phyloP scores from a whole-genome alignment of 2,329 filamentous ascomycete species.

The Boeremia exigua region DNA sequence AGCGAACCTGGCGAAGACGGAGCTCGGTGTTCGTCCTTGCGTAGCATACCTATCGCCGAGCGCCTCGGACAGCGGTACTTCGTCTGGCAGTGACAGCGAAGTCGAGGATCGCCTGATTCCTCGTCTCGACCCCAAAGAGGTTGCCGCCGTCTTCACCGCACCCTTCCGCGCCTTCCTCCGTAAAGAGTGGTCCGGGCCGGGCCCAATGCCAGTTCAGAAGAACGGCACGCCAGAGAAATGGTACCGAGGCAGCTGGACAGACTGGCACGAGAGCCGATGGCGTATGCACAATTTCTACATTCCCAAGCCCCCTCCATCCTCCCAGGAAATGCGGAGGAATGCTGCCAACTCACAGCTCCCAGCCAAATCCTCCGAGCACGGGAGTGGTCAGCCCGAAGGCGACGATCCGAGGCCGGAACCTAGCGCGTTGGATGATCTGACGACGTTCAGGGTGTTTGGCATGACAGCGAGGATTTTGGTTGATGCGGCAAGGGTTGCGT shows the following conservation, averaged over 20 bases:
- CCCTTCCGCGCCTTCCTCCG: conserved; percentile 84
- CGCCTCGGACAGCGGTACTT: background rate
- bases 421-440: conserved; percentile 48
- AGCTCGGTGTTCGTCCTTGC: conserved; percentile 58
- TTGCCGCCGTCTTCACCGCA: conserved; percentile 91
- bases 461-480: conserved; percentile 93
- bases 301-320: conserved; percentile 53
- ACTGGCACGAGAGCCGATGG: conserved; percentile 82
- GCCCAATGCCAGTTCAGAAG: conserved; percentile 49
- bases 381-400: conserved; percentile 17
- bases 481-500: conserved; percentile 85
- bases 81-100: conserved; percentile 1
- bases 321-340: conserved; percentile 14
- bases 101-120: conserved; percentile 75
- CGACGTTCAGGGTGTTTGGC: conserved; percentile 85
- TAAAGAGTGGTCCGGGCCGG: conserved; percentile 55
- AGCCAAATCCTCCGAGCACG: background rate
- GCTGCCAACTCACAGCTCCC: conserved; percentile 1
- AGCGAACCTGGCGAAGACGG: conserved; percentile 57
- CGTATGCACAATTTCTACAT: conserved; percentile 91
- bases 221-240: conserved; percentile 64
- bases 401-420: conserved; percentile 47
- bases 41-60: conserved; percentile 63
- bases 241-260: conserved; percentile 85
- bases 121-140: conserved; percentile 83